Conservation (phyloP, 1,284 basidiomycete genomes). For the Fomitiporia mediterranea region DNA sequence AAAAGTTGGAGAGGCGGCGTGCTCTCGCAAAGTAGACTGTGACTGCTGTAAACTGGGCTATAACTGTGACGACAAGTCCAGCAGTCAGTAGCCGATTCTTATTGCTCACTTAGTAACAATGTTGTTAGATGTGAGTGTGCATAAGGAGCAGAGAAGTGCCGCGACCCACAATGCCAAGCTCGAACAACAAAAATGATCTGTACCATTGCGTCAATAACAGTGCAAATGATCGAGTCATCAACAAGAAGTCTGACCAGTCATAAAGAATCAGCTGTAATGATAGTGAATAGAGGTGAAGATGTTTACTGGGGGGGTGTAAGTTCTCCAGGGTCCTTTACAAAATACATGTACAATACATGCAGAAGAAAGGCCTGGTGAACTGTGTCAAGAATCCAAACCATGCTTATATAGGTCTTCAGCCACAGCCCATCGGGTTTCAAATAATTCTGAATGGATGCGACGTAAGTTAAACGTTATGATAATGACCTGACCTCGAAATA, state of each 20-base stretch:
- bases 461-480: background rate
- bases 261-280: background rate
- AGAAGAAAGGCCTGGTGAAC: background rate
- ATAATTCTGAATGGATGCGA: background rate
- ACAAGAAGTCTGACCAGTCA: background rate
- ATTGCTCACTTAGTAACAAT: slow-evolving; percentile 3
- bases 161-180: slow-evolving; percentile 1
- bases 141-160: background rate
- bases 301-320: background rate
- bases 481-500: no score
- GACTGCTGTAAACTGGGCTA: background rate
- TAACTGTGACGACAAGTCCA: background rate
- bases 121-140: background rate
- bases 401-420: background rate
- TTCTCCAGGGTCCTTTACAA: slow-evolving; percentile 3
- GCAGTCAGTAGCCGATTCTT: background rate
- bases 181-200: slow-evolving; percentile 8
- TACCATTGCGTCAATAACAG: background rate
- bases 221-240: background rate
- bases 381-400: background rate
- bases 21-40: background rate
- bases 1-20: background rate
- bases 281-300: background rate
- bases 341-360: slow-evolving; percentile 4
- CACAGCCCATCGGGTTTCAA: background rate